phyloP scores from a whole-genome alignment of 345 rosid species.

The Euphorbia lathyris region DNA sequence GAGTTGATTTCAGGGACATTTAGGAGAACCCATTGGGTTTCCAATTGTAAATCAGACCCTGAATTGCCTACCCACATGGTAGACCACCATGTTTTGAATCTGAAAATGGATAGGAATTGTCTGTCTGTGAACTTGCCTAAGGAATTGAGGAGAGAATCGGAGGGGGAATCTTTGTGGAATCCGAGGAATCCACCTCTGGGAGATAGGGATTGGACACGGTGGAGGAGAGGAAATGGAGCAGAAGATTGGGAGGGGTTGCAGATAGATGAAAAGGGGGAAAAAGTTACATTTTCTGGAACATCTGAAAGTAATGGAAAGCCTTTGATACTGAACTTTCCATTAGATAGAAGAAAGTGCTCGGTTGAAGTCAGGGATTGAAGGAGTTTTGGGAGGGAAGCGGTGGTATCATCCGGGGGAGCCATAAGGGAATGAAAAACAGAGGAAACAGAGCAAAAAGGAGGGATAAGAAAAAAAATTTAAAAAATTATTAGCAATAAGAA shows the following conservation, averaged over 20 bases:
- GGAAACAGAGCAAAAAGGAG: too few species aligned
- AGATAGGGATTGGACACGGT: conserved; percentile 45
- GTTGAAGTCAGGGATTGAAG: conserved; percentile 14
- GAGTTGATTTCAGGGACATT: conserved; percentile 58
- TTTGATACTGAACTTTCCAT: conserved; percentile 44
- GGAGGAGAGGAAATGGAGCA: conserved; percentile 51
- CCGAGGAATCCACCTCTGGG: conserved; percentile 71
- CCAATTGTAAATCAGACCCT: conserved; percentile 77
- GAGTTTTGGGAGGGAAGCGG: conserved; percentile 16
- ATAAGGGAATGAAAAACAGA: conserved; percentile 22
- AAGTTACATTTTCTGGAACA: conserved; percentile 57
- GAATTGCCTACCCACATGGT: conserved; percentile 75
- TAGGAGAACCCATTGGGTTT: conserved; percentile 74
- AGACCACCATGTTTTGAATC: conserved; percentile 94
- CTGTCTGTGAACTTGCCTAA: conserved; percentile 56
- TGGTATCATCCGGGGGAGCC: conserved; percentile 60
- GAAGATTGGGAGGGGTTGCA: conserved; percentile 45
- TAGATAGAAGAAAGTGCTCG: conserved; percentile 38
- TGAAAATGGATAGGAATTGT: conserved; percentile 58
- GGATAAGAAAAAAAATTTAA: too few species aligned
- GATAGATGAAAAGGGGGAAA: conserved; percentile 44
- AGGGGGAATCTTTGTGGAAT: conserved; percentile 41
- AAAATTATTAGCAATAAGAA: too few species aligned
- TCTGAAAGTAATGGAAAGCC: conserved; percentile 54
- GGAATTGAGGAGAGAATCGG: conserved; percentile 47